A percentile compares a stretch with the other conserved stretches of the same genome.
Conservation (phyloP, 2,329 filamentous ascomycete species). For the Ilyonectria sp. region DNA sequence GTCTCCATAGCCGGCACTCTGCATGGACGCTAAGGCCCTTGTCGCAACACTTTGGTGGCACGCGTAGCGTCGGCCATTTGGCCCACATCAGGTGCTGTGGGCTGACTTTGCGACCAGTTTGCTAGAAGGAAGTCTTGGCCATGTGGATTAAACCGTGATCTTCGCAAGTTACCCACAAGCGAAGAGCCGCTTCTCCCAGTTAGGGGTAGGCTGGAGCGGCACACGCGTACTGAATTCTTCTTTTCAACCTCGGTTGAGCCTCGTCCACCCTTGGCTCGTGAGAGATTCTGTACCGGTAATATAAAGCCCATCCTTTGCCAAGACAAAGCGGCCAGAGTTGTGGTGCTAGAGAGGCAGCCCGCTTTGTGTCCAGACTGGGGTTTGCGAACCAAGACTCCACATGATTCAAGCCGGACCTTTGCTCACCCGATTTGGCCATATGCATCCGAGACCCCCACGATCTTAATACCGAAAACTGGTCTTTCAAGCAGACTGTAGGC, state of each 20-base stretch:
- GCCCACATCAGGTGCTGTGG: slow-evolving; percentile 20
- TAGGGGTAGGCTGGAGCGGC: not conserved
- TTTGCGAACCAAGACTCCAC: slow-evolving; percentile 5
- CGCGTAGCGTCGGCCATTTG: slow-evolving; percentile 6
- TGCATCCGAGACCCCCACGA: slow-evolving; percentile 26
- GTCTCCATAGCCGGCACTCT: not conserved
- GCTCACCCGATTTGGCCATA: slow-evolving; percentile 20
- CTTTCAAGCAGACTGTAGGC: not conserved
- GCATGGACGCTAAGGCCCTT: slow-evolving; percentile 4
- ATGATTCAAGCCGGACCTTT: slow-evolving; percentile 6
- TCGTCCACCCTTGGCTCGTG: not conserved
- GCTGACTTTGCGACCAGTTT: slow-evolving; percentile 21
- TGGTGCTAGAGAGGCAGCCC: not conserved
- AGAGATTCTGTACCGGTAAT: not conserved
- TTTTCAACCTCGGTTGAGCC: not conserved
- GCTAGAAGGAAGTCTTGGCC: slow-evolving; percentile 20
- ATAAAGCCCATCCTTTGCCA: not conserved
- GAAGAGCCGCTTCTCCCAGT: slow-evolving; percentile 4
- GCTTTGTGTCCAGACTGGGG: not conserved
- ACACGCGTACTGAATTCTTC: not conserved
- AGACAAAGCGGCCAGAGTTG: not conserved
- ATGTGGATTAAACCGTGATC: slow-evolving; percentile 24
- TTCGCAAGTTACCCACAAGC: not conserved
- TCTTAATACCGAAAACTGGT: not conserved
- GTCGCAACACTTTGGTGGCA: slow-evolving; percentile 15